phyloP scores from a whole-genome alignment of 169 alveolate species.

The Perkinsus olseni region DNA sequence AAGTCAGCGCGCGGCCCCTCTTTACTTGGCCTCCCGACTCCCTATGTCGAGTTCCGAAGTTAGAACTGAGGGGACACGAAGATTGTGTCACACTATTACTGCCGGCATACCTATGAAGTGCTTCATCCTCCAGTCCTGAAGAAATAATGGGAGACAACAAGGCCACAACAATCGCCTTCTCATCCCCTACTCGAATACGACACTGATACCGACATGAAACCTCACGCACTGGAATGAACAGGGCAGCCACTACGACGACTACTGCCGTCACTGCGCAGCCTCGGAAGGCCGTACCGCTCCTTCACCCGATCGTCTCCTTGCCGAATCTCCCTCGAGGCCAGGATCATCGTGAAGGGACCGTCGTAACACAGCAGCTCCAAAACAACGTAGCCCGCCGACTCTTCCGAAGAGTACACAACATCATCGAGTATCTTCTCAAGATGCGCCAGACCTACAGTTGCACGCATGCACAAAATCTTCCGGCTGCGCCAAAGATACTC shows the following conservation, averaged over 20 bases:
- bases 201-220: neutral
- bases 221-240: neutral
- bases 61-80: no score
- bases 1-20: no score
- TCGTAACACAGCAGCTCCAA: neutral
- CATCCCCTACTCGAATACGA: no score
- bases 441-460: neutral
- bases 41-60: no score
- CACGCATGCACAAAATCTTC: neutral
- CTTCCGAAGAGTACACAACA: neutral
- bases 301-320: neutral
- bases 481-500: neutral
- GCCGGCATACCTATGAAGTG: no score
- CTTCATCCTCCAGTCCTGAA: no score
- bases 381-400: neutral
- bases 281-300: neutral
- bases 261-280: neutral
- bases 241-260: neutral
- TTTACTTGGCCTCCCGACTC: no score
- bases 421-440: neutral
- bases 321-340: neutral
- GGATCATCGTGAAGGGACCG: neutral
- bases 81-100: no score
- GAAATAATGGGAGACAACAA: no score
- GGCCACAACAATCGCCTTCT: no score